These are phyloP conservation scores for Sugiyamaella pinicola DNA, from an alignment of 1,139 yeast species.

Conservation along the genomic window DNA sequence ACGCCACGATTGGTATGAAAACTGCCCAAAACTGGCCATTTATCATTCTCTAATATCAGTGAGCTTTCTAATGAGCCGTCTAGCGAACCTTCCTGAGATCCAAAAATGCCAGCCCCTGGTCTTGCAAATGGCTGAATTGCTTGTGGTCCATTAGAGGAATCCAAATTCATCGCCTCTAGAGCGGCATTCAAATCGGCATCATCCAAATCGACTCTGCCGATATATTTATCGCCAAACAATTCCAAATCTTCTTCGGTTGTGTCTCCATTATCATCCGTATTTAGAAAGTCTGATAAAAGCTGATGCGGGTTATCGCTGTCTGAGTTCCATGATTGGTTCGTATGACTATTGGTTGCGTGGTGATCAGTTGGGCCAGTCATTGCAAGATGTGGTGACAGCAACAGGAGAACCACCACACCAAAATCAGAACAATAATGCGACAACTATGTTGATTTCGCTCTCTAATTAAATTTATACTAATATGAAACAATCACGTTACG, in stretches of 20 bases:
- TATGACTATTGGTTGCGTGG: background rate
- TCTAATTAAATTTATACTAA: background rate
- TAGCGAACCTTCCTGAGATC: conserved; percentile 12
- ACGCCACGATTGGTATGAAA: background rate
- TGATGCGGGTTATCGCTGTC: background rate
- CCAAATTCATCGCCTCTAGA: conserved; percentile 17
- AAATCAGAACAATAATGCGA: background rate
- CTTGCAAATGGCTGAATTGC: background rate
- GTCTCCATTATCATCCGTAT: conserved; percentile 12
- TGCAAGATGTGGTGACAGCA: no score
- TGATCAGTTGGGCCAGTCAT: no score
- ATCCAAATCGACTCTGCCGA: conserved; percentile 11
- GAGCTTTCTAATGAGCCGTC: conserved; percentile 11
- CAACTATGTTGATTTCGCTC: no score
- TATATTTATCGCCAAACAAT: conserved; percentile 10
- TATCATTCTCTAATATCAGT: background rate
- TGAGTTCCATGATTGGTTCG: conserved; percentile 4
- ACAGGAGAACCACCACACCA: no score
- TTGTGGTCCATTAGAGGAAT: background rate
- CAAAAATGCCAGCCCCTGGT: conserved; percentile 12
- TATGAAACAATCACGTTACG: background rate
- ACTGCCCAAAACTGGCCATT: conserved; percentile 5
- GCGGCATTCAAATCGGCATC: conserved; percentile 19
- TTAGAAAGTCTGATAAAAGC: conserved; percentile 6
- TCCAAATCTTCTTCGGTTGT: conserved; percentile 16